Evolutionary conservation across 1,284 basidiomycete genomes (phyloP), one percentile per base, ranked within the genome.

Genomic region (Cryptococcus sp.): DNA sequence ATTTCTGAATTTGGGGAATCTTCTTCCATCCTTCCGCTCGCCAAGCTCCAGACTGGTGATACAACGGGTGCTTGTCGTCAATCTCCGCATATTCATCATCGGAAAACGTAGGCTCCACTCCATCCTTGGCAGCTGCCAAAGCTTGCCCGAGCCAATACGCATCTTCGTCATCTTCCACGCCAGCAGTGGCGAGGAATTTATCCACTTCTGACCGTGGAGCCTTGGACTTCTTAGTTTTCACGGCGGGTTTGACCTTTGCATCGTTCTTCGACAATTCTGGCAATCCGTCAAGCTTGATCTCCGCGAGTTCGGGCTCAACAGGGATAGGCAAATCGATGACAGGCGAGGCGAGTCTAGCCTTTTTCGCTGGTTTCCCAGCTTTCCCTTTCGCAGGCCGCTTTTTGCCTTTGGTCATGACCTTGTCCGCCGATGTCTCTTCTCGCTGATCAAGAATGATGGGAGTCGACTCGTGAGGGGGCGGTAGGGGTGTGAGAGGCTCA

Each of bases 11-110:
- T 61, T 93, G 88, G 0, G 91, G 87, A 71, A 99, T 92, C 80
- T 91, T 91, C 83, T 95, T 95, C 77, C 88, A 92, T 1, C 96
- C 95, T 79, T 98, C 91, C 0, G 93, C 93, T 25, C 94, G 86
- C 39, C 75, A 77, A 45, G 69, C 61, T 5, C 69, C 68, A 3
- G 63, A 61, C 0, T 56, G 63, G 56, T 73, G 70, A 56, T 65
- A 66, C n/a, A 74, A 64, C 19, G 69, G 73, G 50, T 72, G 75
- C 11, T 59, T 54, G 17, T 69, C 67, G 34, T 64, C 52, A 43
- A 68, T 53, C 1, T 51, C 44, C 47, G 58, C 62, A 19, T 63
- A 70, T 20, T 70, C 64, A 16, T 69, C 67, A 3, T 61, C 63
- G 19, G 46, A 55, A 46, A 55, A 66, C 20, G 23, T 54, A 34